phyloP scores from a whole-genome alignment of 352 stramenopile genomes.

The Phytophthora europaea region DNA sequence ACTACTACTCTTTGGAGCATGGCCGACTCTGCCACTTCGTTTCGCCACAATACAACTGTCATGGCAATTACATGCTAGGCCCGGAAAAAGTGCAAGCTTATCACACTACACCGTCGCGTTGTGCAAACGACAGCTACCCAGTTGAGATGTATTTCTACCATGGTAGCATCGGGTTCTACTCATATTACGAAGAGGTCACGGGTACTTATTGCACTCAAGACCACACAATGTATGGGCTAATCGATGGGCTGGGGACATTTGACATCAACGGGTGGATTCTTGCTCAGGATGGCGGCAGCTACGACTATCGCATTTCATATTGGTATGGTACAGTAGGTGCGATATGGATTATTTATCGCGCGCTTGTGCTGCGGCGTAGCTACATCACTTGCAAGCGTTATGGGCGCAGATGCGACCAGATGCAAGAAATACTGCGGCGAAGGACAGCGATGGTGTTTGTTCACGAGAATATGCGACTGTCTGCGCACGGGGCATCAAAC shows the following conservation, averaged over 20 bases:
- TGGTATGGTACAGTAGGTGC: conserved; percentile 14
- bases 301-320: conserved; percentile 19
- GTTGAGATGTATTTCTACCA: conserved; percentile 25
- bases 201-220: conserved; percentile 26
- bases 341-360: conserved; percentile 21
- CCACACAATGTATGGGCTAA: conserved; percentile 17
- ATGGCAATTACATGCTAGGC: conserved; percentile 11
- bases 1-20: conserved; percentile 12
- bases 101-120: conserved; percentile 4
- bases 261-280: conserved; percentile 27
- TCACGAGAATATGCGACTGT: conserved; percentile 22
- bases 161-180: conserved; percentile 29
- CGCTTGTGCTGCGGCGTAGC: conserved; percentile 19
- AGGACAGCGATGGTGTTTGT: conserved; percentile 21
- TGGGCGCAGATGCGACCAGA: conserved; percentile 13
- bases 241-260: conserved; percentile 17
- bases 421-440: conserved; percentile 8
- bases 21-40: conserved; percentile 10
- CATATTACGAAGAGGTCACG: conserved; percentile 21
- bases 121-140: conserved; percentile 6
- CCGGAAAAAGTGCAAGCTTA: conserved; percentile 8
- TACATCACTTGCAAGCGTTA: conserved; percentile 21
- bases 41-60: conserved; percentile 21
- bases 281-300: conserved; percentile 2
- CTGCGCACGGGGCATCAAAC: conserved; percentile 24